phyloP scores from a whole-genome alignment of 2,329 filamentous ascomycete species.

The Mycosphaerella arachidis region DNA sequence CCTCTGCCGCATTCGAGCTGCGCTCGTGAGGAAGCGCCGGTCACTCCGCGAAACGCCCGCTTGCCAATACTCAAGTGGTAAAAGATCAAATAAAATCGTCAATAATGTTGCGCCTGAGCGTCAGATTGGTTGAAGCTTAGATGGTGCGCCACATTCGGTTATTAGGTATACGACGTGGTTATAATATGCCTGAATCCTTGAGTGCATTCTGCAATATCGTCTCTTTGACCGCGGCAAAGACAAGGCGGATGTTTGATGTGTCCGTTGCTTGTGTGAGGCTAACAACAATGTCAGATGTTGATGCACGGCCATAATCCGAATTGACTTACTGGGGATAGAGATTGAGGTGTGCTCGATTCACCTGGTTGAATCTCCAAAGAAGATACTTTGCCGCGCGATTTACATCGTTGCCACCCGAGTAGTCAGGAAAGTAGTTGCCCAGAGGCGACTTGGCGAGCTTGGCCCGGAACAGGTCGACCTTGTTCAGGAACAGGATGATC shows the following conservation, averaged over 20 bases:
- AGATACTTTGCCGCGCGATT: slow-evolving; percentile 98
- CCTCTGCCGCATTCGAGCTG: slow-evolving; percentile 21
- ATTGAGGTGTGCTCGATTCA: slow-evolving; percentile 92
- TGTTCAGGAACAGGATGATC: slow-evolving; percentile 98
- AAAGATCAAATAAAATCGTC: slow-evolving; percentile 8
- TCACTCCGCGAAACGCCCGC: slow-evolving; percentile 19
- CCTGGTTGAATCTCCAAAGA: slow-evolving; percentile 97
- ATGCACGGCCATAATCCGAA: not conserved
- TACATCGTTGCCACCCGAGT: slow-evolving; percentile 94
- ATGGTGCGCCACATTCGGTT: slow-evolving; percentile 13
- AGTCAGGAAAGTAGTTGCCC: slow-evolving; percentile 95
- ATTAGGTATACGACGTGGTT: slow-evolving; percentile 8
- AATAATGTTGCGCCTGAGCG: slow-evolving; percentile 8
- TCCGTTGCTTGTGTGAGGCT: slow-evolving; percentile 98
- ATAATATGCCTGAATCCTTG: slow-evolving; percentile 93
- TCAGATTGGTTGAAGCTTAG: slow-evolving; percentile 9
- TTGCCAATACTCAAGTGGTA: slow-evolving; percentile 12
- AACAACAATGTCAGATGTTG: slow-evolving; percentile 18
- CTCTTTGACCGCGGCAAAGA: slow-evolving; percentile 97
- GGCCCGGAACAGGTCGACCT: slow-evolving; percentile 95
- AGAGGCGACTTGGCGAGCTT: slow-evolving; percentile 87
- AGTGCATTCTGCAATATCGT: slow-evolving; percentile 97
- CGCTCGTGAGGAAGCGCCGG: slow-evolving; percentile 14
- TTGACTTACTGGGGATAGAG: slow-evolving; percentile 87
- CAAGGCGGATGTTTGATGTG: slow-evolving; percentile 94